Evolutionary conservation across 805 yeast genomes (phyloP).

Genomic region (Ogataea allantospora): DNA sequence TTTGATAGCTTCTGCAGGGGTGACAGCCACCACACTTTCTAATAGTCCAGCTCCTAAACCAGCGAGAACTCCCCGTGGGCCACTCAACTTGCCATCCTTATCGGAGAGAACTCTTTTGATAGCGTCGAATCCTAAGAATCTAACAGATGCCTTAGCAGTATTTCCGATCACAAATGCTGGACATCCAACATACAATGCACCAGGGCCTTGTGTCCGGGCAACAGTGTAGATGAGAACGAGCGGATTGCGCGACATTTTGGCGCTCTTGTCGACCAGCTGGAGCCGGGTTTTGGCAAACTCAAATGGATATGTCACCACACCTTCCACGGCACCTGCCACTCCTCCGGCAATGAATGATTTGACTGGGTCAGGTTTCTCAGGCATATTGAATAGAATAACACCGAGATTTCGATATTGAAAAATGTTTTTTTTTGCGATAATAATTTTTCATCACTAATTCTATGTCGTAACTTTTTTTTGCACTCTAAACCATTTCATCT

Average conservation of each 20-base stretch:
- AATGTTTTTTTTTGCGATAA: neutral
- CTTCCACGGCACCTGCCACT: conserved; percentile 94
- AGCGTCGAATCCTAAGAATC: conserved; percentile 89
- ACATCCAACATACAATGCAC: conserved; percentile 88
- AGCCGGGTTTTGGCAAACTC: conserved; percentile 95
- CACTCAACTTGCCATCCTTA: conserved; percentile 81
- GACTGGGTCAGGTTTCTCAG: conserved; percentile 57
- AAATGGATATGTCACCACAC: conserved; percentile 89
- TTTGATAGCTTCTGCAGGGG: conserved; percentile 96
- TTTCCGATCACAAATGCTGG: conserved; percentile 96
- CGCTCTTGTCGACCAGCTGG: conserved; percentile 69
- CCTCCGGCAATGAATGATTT: conserved; percentile 94
- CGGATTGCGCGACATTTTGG: conserved; percentile 77
- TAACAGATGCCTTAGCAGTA: conserved; percentile 92
- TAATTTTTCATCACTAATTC: conserved; percentile 2
- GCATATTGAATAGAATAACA: neutral
- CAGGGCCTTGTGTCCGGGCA: conserved; percentile 74
- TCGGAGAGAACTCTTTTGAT: conserved; percentile 78
- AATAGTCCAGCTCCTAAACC: conserved; percentile 97
- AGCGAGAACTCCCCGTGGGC: conserved; percentile 89
- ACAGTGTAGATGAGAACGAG: conserved; percentile 72
- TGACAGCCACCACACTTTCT: conserved; percentile 89
- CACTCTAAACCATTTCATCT: conserved; percentile 9
- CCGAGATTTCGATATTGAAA: neutral
- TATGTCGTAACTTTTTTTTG: neutral